Evolutionary conservation across 129 eudicot genomes (phyloP), one percentile per base, ranked within the genome.

Genomic region (Tagetes erecta): DNA sequence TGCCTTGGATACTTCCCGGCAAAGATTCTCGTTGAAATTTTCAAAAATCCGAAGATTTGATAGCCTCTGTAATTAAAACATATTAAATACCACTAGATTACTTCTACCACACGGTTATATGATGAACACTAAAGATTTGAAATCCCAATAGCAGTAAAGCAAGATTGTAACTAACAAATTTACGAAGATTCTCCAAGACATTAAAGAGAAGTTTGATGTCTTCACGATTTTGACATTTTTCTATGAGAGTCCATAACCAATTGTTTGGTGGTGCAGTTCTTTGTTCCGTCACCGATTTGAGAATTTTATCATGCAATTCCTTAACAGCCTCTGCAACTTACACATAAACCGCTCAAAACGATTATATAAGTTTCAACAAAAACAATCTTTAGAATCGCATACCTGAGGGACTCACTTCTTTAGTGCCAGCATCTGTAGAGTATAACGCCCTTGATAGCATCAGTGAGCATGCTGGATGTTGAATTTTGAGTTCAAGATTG

Each of bases 11-110:
- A 94, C 71, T 82, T 85, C 93, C 59, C 86, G 80, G 78, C 97
- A 90, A 27, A 94, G 91, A 64, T 90, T 76, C 68, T 86, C 81
- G n/a, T 94, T 94, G 12, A 84, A 94, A 52, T 86, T 86, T 10
- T 91, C 95, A 84, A 81, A 85, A 67, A 94, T 90, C 67, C 96
- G 88, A 72, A 94, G 98, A 86, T 91, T 90, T 50, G 97, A 91
- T 64, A 94, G 80, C 68, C 99, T 81, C 99, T 94, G 88, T 78
- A 86, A 34, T 33, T 70, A 77, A 80, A 39, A 57, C 27, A 65
- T 53, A 40, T 4, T 35, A 3, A 9, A 67, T 5, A 39, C 2
- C 8, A 53, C 6, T 52, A 42, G 11, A 49, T 3, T n/a, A 70
- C 14, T 69, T 80, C 9, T 0, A 75, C 10, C 64, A 64, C 7